Evolutionary conservation across 2,329 filamentous ascomycete species (phyloP).

Genomic region (Fusarium irregulare): DNA sequence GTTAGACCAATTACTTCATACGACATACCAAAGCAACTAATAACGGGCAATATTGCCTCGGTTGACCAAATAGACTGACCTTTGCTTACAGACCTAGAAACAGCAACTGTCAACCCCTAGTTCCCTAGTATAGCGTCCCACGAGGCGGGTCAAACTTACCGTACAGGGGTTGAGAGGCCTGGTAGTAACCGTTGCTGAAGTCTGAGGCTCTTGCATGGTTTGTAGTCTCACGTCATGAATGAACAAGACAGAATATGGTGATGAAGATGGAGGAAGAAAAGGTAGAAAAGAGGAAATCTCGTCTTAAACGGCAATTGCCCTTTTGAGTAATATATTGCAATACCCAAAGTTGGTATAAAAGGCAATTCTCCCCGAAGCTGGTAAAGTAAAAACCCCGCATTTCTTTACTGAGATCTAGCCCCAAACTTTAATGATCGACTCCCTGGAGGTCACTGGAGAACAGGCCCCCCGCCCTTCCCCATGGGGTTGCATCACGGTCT

Average conservation of each 20-base stretch:
- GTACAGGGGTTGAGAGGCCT: conserved; percentile 42
- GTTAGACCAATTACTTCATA: conserved; percentile 11
- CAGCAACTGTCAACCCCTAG: conserved; percentile 14
- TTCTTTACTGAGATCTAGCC: neutral
- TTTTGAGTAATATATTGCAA: conserved; percentile 8
- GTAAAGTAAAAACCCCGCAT: conserved; percentile 18
- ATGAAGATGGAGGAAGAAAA: conserved; percentile 8
- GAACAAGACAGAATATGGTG: neutral
- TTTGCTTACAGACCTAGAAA: conserved; percentile 39
- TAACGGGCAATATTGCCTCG: conserved; percentile 19
- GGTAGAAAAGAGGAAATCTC: neutral
- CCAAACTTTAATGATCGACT: conserved; percentile 9
- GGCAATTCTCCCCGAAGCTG: conserved; percentile 9
- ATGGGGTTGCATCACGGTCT: conserved; percentile 16
- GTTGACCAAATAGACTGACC: conserved; percentile 29
- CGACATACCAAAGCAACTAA: neutral
- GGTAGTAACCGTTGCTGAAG: conserved; percentile 5
- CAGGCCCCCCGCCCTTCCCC: conserved; percentile 23
- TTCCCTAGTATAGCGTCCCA: neutral
- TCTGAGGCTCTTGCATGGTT: conserved; percentile 38
- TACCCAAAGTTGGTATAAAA: neutral
- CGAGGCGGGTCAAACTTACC: conserved; percentile 20
- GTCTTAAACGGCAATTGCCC: conserved; percentile 31
- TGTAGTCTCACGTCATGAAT: conserved; percentile 13
- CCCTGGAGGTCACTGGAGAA: conserved; percentile 9